Evolutionary conservation across 352 stramenopile species (phyloP), one percentile per base, ranked within the genome.

Genomic region (Globisporangium iwayamae): DNA sequence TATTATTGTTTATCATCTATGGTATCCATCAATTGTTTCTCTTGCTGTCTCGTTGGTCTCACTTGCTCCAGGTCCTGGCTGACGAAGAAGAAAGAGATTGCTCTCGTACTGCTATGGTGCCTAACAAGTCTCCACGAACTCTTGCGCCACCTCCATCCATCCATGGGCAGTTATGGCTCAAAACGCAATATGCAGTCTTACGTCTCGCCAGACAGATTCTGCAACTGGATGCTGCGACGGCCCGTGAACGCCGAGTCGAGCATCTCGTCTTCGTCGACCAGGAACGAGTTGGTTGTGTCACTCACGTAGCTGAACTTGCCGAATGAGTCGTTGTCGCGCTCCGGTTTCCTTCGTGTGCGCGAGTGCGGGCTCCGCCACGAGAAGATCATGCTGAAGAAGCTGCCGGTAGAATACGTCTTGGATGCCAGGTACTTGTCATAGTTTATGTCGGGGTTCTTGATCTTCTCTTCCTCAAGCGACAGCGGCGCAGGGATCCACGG

Each of bases 231-330:
- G 66, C 84, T 93, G 61, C 84, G 83, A 10, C 86, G 77, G 8
- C 86, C 86, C 13, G 84, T 91, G 66, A 94, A 94, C 22, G 86
- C 86, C 18, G 86, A 77, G 52, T 94, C 86, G 34, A 94, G 79
- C 83, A 94, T 94, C 64, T 94, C 86, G 66, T 94, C 86, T 78
- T 94, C 86, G 69, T 94, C 86, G 65, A 94, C 86, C 11, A 94
- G 71, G 71, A 94, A 94, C 63, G 86, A 94, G 65, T 91, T 92
- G 32, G 84, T 92, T 60, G 84, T 92, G 71, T 94, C 86, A 67
- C 86, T 93, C 62, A 94, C 85, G 72, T 93, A 94, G 70, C 86
- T 94, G 56, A 94, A 94, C 67, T 93, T 92, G 72, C 84, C 86
- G 58, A 94, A 94, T 45, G 72, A 81, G 69, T 94, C 85, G 65